These are phyloP conservation scores for Danielia oregonensis DNA, from an alignment of 805 yeast species.

Conservation along the genomic window DNA sequence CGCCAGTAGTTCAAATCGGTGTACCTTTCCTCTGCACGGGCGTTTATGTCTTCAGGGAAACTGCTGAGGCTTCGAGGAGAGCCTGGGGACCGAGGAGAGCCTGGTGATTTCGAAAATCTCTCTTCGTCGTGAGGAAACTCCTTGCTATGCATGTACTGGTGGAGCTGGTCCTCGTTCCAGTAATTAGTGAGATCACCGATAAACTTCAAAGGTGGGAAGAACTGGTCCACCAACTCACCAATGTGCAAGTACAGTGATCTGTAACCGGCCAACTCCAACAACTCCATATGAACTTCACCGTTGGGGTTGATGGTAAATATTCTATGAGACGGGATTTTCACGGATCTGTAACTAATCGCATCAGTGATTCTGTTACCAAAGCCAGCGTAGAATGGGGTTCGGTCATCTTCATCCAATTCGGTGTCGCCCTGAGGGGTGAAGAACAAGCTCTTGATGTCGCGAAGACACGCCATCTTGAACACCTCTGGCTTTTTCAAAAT, in stretches of 20 bases:
- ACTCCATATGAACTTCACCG: constrained; percentile 97
- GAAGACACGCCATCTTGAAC: constrained; percentile 95
- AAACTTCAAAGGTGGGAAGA: constrained; percentile 74
- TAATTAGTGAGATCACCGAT: constrained; percentile 28
- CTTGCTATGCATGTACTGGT: constrained; percentile 27
- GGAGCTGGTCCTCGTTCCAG: constrained; percentile 35
- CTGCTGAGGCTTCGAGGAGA: constrained; percentile 19
- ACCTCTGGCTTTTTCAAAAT: constrained; percentile 94
- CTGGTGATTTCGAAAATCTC: constrained; percentile 3
- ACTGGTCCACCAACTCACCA: constrained; percentile 93
- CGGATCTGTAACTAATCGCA: constrained; percentile 90
- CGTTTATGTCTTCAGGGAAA: constrained; percentile 21
- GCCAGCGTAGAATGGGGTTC: constrained; percentile 93
- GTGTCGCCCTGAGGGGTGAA: constrained; percentile 18
- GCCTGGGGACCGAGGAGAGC: constrained; percentile 19
- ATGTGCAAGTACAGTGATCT: constrained; percentile 83
- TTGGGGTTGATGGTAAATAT: constrained; percentile 94
- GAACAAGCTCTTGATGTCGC: constrained; percentile 77
- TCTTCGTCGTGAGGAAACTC: constrained; percentile 6
- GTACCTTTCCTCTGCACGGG: constrained; percentile 54
- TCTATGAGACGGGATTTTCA: constrained; percentile 88
- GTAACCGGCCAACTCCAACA: constrained; percentile 90
- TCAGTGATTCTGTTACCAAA: constrained; percentile 96
- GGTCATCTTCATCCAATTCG: constrained; percentile 28
- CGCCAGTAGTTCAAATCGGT: constrained; percentile 94